Percentiles rank a stretch among this genome's conserved stretches.
Conservation (phyloP, 2,329 filamentous ascomycete species). For the Ophiostoma australiae region DNA sequence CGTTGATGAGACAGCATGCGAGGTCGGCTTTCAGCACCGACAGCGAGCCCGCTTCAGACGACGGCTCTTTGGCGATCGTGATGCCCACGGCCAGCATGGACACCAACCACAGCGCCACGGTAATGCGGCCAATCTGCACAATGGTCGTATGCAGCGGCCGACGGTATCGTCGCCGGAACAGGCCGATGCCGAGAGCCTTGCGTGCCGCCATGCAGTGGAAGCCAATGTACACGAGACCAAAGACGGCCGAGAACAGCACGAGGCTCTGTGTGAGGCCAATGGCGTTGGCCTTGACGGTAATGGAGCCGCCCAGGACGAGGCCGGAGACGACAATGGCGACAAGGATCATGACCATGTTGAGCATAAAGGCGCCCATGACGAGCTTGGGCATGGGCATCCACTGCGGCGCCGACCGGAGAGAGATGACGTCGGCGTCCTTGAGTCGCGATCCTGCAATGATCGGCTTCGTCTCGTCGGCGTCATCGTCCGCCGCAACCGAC, state of each 20-base stretch:
- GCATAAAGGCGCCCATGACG: constrained; percentile 22
- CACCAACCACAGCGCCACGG: constrained; percentile 31
- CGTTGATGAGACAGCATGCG: constrained; percentile 23
- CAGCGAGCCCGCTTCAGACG: background rate
- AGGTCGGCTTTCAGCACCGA: constrained; percentile 22
- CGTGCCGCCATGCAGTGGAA: constrained; percentile 33
- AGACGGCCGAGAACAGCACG: constrained; percentile 30
- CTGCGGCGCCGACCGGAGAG: constrained; percentile 13
- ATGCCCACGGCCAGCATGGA: constrained; percentile 32
- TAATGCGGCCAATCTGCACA: constrained; percentile 32
- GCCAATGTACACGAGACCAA: constrained; percentile 34
- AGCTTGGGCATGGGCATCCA: constrained; percentile 27
- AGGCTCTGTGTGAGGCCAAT: constrained; percentile 30
- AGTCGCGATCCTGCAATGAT: background rate
- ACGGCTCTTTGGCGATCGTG: constrained; percentile 23
- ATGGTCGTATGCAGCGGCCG: constrained; percentile 34
- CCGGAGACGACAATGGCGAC: constrained; percentile 28
- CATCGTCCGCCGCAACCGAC: background rate
- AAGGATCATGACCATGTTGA: constrained; percentile 26
- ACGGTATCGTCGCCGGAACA: constrained; percentile 29
- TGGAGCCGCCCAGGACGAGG: constrained; percentile 28
- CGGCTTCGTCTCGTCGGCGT: background rate
- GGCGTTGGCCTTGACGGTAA: constrained; percentile 24
- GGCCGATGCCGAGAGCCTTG: constrained; percentile 28
- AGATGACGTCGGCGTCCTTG: background rate